A percentile compares a stretch with the other conserved stretches of the same genome.
Evolutionary conservation across 176 grass and related monocot species (phyloP).

Genomic region (Chloris gayana): DNA sequence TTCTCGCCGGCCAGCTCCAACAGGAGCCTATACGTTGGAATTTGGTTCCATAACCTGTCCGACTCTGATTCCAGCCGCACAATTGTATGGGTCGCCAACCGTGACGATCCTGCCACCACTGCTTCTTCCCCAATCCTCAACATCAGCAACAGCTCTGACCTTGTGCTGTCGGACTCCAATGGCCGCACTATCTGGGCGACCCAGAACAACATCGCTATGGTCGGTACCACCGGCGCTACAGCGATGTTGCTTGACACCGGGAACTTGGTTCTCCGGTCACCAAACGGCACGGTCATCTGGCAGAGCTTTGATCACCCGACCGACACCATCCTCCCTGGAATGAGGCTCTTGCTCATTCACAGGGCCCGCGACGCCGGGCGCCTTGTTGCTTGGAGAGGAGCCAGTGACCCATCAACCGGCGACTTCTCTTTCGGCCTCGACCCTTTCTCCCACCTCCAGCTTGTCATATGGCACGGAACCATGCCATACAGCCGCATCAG

Average conservation of each 20-base stretch:
- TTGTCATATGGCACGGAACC: conserved; percentile 26
- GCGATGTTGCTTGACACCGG: conserved; percentile 10
- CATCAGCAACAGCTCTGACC: conserved; percentile 13
- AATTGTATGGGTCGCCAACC: conserved; percentile 48
- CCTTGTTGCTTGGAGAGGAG: conserved; percentile 36
- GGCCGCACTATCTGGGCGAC: conserved; percentile 13
- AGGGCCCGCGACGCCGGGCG: neutral
- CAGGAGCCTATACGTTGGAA: conserved; percentile 25
- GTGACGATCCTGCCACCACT: conserved; percentile 21
- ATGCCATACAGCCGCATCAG: neutral
- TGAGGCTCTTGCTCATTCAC: conserved; percentile 22
- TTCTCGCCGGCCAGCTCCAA: conserved; percentile 29
- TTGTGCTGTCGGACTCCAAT: conserved; percentile 6
- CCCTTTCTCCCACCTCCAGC: conserved; percentile 7
- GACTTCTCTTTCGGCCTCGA: conserved; percentile 38
- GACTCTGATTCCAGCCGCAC: neutral
- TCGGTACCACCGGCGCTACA: too few relatives aligned
- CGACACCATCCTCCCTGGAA: conserved; percentile 36
- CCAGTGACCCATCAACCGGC: conserved; percentile 37
- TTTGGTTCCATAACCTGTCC: conserved; percentile 48
- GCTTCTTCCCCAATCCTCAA: neutral
- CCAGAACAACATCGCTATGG: neutral
- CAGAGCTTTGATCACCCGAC: conserved; percentile 53
- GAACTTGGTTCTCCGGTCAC: conserved; percentile 34
- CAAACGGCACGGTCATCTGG: conserved; percentile 24